These are phyloP conservation scores for Tricholoma flavovirens DNA, from an alignment of 768 basidiomycete genomes.

Conservation along the genomic window DNA sequence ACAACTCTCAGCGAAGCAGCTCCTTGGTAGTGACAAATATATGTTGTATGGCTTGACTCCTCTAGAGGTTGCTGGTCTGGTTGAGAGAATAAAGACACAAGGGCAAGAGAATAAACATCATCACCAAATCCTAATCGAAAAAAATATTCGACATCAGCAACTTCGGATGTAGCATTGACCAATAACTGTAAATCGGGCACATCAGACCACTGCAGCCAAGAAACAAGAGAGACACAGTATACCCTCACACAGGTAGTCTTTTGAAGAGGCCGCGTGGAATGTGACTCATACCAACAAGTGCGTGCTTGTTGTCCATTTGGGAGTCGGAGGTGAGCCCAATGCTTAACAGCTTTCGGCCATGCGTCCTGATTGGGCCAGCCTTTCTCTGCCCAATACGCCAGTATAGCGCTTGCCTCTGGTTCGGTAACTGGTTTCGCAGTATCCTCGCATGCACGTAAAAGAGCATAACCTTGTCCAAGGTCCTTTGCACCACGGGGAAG, in stretches of 20 bases:
- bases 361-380: conserved; percentile 11
- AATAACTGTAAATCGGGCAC: neutral
- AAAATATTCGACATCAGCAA: neutral
- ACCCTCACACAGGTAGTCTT: neutral
- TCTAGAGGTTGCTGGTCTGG: neutral
- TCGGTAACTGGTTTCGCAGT: conserved; percentile 11
- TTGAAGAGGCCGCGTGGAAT: neutral
- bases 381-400: neutral
- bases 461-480: conserved; percentile 14
- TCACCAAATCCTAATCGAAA: neutral
- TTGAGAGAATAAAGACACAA: neutral
- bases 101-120: neutral
- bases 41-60: neutral
- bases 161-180: neutral
- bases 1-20: neutral
- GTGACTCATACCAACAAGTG: neutral
- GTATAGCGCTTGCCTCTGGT: conserved; percentile 7
- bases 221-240: too few relatives aligned
- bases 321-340: conserved; percentile 23
- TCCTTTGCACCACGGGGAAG: neutral
- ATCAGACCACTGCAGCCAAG: too few relatives aligned
- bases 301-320: conserved; percentile 20
- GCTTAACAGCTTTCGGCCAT: conserved; percentile 8
- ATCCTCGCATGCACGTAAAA: conserved; percentile 6
- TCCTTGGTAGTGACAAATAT: neutral